Evolutionary conservation across 495 filamentous ascomycete genomes (phyloP).

Genomic region (Peziza echinospora): DNA sequence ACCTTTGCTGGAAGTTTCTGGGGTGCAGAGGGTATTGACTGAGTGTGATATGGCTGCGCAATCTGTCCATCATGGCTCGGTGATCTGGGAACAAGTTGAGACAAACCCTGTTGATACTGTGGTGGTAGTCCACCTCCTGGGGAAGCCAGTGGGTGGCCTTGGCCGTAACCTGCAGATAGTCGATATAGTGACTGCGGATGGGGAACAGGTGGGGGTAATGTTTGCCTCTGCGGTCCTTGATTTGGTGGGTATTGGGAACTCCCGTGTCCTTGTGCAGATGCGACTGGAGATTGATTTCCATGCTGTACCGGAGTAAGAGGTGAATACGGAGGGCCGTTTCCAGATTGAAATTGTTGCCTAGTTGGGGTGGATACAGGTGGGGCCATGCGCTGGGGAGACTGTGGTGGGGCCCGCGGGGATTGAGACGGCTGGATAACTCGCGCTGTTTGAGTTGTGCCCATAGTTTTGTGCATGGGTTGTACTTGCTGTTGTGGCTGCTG

Average conservation of each 20-base stretch:
- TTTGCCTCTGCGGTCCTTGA: conserved; percentile 3
- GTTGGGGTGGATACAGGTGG: no score
- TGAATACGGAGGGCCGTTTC: not conserved
- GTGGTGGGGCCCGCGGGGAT: not conserved
- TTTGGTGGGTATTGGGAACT: conserved; percentile 2
- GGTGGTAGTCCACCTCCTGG: not conserved
- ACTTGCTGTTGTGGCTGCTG: no score
- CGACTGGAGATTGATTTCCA: no score
- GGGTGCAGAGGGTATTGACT: not conserved
- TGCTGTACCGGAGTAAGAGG: no score
- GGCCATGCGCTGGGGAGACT: not conserved
- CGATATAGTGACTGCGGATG: conserved; percentile 1
- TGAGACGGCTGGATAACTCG: not conserved
- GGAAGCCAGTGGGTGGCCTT: not conserved
- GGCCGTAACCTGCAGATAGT: not conserved
- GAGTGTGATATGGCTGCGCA: not conserved
- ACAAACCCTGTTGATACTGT: not conserved
- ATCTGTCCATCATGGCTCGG: no score
- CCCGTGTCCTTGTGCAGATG: no score
- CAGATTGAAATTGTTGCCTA: not conserved
- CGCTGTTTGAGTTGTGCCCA: no score
- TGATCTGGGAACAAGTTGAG: not conserved
- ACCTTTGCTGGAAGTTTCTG: not conserved
- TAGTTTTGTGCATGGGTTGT: no score
- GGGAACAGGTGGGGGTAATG: conserved; percentile 1